Base-by-base conservation (phyloP, 495 filamentous ascomycete species). In the Zalerion maritima region DNA sequence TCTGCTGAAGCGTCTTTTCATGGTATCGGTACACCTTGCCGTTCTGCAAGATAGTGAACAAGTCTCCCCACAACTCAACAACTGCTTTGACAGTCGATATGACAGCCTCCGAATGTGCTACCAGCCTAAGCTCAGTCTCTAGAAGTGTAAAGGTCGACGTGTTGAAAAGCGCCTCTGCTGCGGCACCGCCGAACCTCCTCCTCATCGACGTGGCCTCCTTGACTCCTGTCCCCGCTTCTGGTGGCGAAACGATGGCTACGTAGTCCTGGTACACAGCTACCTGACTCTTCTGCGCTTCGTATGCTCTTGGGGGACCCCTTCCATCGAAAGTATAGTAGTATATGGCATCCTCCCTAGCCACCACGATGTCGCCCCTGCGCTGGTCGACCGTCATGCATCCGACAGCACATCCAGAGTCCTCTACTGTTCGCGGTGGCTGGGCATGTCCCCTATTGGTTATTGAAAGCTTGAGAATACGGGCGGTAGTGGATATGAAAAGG, bases 21-120 rank as follows among this genome's bases (percentile, higher is more conserved):
- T 86, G 82, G 49, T 97, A 97, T 4, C 83, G 78, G 36, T 75
- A 79, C 47, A 86, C 78, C 62, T 93, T 94, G 40, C 89, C 87
- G 49, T 96, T 84, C 35, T 81, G 69, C 0, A 80, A 85, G 6
- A 97, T 60, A 14, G 87, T 64, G 41, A 84, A 94, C 8, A 97
- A 54, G 43, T 92, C 83, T 4, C 79, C 85, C 89, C 91, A 94
- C 38, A 91, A 75, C 21, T 70, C 68, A 42, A 97, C 84, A 6
- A 94, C 57, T 5, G 67, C 65, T 42, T 81, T 78, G 35, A 93
- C 75, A 26, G 81, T 70, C 0, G 81, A 78, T 4, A 79, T 55
- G 8, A 94, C 57, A 10, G 80, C 66, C 50, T 96, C 85, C 18
- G 81, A 81, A 45, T 94, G 83, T 5, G 84, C 83, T 30, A 96